phyloP scores from a whole-genome alignment of 176 grass and related monocot genomes.

The Luzula sylvatica region DNA sequence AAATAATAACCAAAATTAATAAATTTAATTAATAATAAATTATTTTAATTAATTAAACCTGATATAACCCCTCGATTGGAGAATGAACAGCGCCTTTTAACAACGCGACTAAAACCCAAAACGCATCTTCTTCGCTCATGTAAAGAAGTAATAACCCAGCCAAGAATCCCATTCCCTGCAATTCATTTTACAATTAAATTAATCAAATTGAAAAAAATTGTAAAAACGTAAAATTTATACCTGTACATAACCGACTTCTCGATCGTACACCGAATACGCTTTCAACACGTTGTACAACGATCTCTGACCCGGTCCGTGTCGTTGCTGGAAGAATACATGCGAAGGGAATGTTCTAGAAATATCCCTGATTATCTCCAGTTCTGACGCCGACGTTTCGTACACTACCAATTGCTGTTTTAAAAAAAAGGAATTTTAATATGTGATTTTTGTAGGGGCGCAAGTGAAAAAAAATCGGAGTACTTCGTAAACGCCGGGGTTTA shows the following conservation, averaged over 20 bases:
- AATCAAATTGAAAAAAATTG: background rate
- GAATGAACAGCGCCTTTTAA: constrained; percentile 95
- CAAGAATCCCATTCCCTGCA: constrained; percentile 99
- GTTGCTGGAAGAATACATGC: constrained; percentile 96
- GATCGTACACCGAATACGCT: constrained; percentile 92
- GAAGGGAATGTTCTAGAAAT: constrained; percentile 98
- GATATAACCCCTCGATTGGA: constrained; percentile 97
- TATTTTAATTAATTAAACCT: constrained; percentile 25
- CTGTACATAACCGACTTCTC: constrained; percentile 97
- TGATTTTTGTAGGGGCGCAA: constrained; percentile 6
- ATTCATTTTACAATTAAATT: constrained; percentile 4
- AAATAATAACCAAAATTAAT: constrained; percentile 21
- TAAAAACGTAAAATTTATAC: constrained; percentile 26
- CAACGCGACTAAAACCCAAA: constrained; percentile 94
- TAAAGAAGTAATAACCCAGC: constrained; percentile 85
- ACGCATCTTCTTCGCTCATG: constrained; percentile 97
- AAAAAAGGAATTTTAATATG: background rate
- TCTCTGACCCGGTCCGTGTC: constrained; percentile 93
- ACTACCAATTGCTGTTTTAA: constrained; percentile 66
- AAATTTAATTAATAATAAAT: constrained; percentile 4
- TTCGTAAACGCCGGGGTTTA: constrained; percentile 95
- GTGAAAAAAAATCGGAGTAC: constrained; percentile 22
- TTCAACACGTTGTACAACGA: constrained; percentile 95
- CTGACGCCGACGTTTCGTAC: constrained; percentile 88
- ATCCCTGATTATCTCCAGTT: constrained; percentile 93